phyloP scores from a whole-genome alignment of 371 early-diverging fungal genomes.

The Mucor irregularis region DNA sequence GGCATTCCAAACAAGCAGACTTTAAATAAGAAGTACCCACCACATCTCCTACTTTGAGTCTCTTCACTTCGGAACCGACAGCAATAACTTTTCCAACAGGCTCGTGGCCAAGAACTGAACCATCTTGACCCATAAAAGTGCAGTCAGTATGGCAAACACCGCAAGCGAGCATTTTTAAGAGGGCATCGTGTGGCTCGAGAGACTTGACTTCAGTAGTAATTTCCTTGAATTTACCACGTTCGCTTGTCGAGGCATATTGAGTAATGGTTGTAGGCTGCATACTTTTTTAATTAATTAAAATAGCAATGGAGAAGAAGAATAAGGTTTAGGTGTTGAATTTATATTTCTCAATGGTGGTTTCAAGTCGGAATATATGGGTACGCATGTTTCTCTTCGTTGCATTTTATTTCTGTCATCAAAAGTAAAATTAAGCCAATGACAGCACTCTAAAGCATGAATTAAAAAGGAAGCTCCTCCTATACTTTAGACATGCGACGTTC shows the following conservation, averaged over 20 bases:
- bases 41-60: conserved; percentile 48
- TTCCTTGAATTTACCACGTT: conserved; percentile 20
- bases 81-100: conserved; percentile 47
- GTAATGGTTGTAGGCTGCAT: conserved; percentile 3
- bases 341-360: too few relatives aligned
- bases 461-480: too few relatives aligned
- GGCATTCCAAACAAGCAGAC: conserved; percentile 45
- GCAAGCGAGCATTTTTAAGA: conserved; percentile 51
- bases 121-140: conserved; percentile 27
- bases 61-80: conserved; percentile 40
- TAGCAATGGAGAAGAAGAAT: too few relatives aligned
- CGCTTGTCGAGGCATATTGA: conserved; percentile 10
- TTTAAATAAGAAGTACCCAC: conserved; percentile 54
- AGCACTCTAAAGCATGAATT: too few relatives aligned
- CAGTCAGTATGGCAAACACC: conserved; percentile 59
- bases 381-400: too few relatives aligned
- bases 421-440: too few relatives aligned
- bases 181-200: conserved; percentile 22
- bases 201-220: conserved; percentile 14
- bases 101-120: conserved; percentile 51
- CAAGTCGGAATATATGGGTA: too few relatives aligned
- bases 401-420: too few relatives aligned
- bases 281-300: too few relatives aligned
- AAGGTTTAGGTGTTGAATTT: too few relatives aligned
- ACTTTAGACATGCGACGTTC: too few relatives aligned